These are phyloP conservation scores for Xylaria acuta DNA, from an alignment of 495 filamentous ascomycete genomes.

Conservation along the genomic window DNA sequence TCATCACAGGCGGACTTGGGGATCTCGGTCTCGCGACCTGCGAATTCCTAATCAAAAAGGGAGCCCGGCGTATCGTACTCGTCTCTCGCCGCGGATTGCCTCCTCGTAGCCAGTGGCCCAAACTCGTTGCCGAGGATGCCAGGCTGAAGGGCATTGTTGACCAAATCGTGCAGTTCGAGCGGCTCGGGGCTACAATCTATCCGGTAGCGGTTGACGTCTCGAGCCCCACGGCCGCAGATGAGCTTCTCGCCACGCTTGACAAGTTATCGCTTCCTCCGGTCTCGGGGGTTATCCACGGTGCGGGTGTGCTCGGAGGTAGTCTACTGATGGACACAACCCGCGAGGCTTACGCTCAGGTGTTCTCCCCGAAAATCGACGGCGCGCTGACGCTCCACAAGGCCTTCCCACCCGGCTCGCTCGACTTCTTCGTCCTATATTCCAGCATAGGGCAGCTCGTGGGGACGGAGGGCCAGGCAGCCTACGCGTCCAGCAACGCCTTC, in stretches of 20 bases:
- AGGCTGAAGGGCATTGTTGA: conserved; percentile 17
- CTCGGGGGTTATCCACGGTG: conserved; percentile 55
- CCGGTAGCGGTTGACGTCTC: conserved; percentile 38
- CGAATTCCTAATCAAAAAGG: conserved; percentile 45
- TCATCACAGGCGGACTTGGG: conserved; percentile 56
- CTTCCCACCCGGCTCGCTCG: conserved; percentile 47
- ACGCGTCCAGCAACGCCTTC: conserved; percentile 62
- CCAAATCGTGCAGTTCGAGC: conserved; percentile 39
- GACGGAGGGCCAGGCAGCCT: conserved; percentile 58
- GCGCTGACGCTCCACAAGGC: conserved; percentile 42
- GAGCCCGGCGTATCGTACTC: conserved; percentile 49
- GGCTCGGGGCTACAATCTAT: conserved; percentile 34
- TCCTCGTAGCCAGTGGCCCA: conserved; percentile 37
- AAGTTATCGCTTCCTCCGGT: conserved; percentile 35
- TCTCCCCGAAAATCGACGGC: conserved; percentile 50
- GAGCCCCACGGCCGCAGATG: conserved; percentile 13
- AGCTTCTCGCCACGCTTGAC: conserved; percentile 33
- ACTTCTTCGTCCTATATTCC: conserved; percentile 64
- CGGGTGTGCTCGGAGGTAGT: conserved; percentile 51
- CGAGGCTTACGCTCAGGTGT: conserved; percentile 37
- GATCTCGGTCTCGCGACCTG: conserved; percentile 48
- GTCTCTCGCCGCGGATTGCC: conserved; percentile 35
- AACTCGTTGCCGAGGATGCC: not conserved
- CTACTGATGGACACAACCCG: conserved; percentile 43
- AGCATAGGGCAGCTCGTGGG: conserved; percentile 49